Evolutionary conservation across 768 basidiomycete genomes (phyloP), one percentile per base, ranked within the genome.

Genomic region (Kwoniella dejecticola): DNA sequence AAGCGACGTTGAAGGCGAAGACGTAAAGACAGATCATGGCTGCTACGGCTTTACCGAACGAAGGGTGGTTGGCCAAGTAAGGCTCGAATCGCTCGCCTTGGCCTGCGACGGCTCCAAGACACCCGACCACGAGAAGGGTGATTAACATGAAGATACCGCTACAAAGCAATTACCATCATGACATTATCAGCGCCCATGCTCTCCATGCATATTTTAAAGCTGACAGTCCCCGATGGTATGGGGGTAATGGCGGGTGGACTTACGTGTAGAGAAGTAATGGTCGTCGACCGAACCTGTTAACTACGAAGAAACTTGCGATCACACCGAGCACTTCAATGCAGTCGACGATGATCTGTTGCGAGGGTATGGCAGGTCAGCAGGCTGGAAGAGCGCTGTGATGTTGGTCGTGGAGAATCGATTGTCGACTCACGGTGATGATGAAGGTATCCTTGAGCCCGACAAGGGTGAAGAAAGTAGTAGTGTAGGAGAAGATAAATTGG

Each of bases 1-100:
- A 78, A 3, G 74, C 76, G 38, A 77, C 61, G 67, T 79, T 79
- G 72, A 79, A 79, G 2, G 70, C 71, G 45, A 77, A 79, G 30
- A 79, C 67, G 58, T 73, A 75, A 10, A 77, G 66, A 57, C 72
- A 73, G 56, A 77, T 73, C 70, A 77, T 72, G n/a, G 74, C 71
- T 21, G 75, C 76, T 24, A 76, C 66, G 27, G 72, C 76, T 27
- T 73, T 68, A 52, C 70, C 67, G 23, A 71, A 55, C 2, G 64
- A 36, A 17, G 54, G 60, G 54, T 71, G 70, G 15, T 52, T 60
- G 19, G 54, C 60, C 30, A 71, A 57, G 49, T 71, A 71, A 2
- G 57, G 41, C 40, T 60, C 59, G 44, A 71, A 71, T 29, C 31
- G 33, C n/a, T 60, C 53, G 27, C 70, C 67, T 36, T 70, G 67